phyloP scores from a whole-genome alignment of 75 land plant genomes.

The Cryptomeria japonica region DNA sequence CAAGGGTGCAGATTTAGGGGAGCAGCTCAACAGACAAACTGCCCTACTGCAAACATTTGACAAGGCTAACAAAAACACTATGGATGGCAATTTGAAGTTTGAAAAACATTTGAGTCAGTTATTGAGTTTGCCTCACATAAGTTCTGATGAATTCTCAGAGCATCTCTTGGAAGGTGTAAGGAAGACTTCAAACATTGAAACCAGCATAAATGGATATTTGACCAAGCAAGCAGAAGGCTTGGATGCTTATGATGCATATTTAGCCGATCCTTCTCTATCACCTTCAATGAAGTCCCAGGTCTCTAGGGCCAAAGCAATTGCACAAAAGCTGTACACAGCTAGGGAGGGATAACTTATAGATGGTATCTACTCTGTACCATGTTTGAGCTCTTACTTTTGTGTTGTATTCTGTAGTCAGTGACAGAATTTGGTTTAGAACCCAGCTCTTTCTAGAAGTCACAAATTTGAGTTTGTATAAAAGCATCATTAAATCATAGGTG shows the following conservation, averaged over 20 bases:
- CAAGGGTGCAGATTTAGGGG: neutral
- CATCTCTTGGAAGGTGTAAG: constrained; percentile 3
- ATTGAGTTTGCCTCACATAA: neutral
- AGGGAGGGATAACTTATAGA: neutral
- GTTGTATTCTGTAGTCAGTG: neutral
- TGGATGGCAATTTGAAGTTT: neutral
- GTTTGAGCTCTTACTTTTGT: constrained; percentile 5
- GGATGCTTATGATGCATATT: constrained; percentile 15
- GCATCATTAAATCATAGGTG: neutral
- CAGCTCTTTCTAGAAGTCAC: neutral
- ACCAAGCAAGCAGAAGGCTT: neutral
- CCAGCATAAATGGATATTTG: neutral
- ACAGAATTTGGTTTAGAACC: neutral
- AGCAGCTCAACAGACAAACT: constrained; percentile 2
- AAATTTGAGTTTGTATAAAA: neutral
- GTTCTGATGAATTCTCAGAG: neutral
- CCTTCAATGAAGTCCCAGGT: constrained; percentile 21
- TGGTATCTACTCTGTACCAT: neutral
- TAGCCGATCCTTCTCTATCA: constrained; percentile 13
- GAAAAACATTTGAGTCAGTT: neutral
- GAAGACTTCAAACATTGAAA: neutral
- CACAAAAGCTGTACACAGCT: constrained; percentile 12
- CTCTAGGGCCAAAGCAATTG: constrained; percentile 14
- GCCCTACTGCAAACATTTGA: neutral
- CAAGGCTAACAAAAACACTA: neutral